A percentile compares a stretch with the other conserved stretches of the same genome.
Conservation (phyloP, 192 early-diverging fungal genomes). For the Bifiguratus adelaidae region DNA sequence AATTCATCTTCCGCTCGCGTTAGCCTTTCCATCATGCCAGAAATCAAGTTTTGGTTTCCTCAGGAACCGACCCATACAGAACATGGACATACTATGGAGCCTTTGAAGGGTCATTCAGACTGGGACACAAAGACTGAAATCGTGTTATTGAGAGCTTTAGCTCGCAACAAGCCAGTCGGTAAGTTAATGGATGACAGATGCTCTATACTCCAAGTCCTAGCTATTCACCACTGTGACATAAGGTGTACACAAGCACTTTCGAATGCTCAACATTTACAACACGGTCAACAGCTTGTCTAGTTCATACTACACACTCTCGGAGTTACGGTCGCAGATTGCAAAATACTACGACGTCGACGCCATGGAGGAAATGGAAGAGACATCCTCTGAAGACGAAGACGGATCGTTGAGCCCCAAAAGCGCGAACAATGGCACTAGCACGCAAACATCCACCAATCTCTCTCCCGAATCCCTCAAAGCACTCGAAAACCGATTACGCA, state of each 20-base stretch:
- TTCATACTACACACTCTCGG: constrained; percentile 22
- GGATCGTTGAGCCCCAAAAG: background rate
- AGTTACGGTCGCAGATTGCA: constrained; percentile 31
- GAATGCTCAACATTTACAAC: constrained; percentile 37
- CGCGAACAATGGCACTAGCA: background rate
- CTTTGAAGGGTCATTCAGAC: too few species aligned
- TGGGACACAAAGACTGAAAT: constrained; percentile 41
- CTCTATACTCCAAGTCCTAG: background rate
- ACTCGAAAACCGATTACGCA: too few species aligned
- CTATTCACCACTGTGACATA: background rate
- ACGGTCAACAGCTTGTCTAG: constrained; percentile 30
- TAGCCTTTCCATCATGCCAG: too few species aligned
- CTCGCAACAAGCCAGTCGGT: constrained; percentile 39
- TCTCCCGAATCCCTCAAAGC: background rate
- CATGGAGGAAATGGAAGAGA: constrained; percentile 30
- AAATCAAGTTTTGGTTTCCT: too few species aligned
- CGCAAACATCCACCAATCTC: background rate
- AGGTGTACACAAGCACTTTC: constrained; percentile 47
- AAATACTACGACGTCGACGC: constrained; percentile 31
- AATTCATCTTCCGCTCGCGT: too few species aligned
- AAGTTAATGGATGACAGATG: constrained; percentile 1
- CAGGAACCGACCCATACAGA: too few species aligned
- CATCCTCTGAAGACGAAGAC: background rate
- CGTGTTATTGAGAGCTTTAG: constrained; percentile 31
- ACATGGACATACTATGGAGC: too few species aligned